Base-by-base conservation (phyloP, 257 asterid species). In the Asclepias syriaca region DNA sequence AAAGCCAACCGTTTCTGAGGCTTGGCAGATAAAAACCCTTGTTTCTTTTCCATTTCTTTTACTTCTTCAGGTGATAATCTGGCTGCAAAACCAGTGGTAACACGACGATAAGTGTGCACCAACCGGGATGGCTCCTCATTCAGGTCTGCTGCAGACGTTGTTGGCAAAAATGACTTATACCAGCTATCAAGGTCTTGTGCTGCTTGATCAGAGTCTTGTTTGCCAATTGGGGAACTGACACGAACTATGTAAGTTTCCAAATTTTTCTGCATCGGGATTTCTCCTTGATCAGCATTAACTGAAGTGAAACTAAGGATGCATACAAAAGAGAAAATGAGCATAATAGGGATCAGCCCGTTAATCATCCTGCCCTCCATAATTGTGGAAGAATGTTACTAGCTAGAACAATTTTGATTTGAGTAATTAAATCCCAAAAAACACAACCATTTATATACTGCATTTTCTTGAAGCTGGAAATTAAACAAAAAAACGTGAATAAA, bases 61-160 rank as follows among this genome's bases (percentile, higher is more conserved):
- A 81, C 72, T 51, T 84, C 85, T 1, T 75, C 79, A 0, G 67
- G 49, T 1, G 83, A 82, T 64, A 85, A 58, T 39, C 55, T 74
- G 14, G 89, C 89, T 0, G 89, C 79, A 34, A 85, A 85, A 3
- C 89, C 86, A 0, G 63, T 77, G 65, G 78, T 18, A 32, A 82
- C 78, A 37, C 68, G 51, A 50, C 73, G 83, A 69, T 85, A 85
- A 29, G 70, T 55, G 77, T 77, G 67, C 29, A 74, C 66, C 1
- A 78, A 48, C 19, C 79, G 72, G 15, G 76, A 46, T 3, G 57
- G 73, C 27, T 77, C 78, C 27, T 77, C 78, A 14, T 9, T 40
- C 19, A 63, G 27, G 2, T 34, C 48, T 32, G 50, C 18, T 3
- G 45, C 60, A 16, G n/a, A 43, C 48, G 48, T 48, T 40, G 27